Evolutionary conservation across 495 filamentous ascomycete species (phyloP).

Genomic region (Daldinia grandis): DNA sequence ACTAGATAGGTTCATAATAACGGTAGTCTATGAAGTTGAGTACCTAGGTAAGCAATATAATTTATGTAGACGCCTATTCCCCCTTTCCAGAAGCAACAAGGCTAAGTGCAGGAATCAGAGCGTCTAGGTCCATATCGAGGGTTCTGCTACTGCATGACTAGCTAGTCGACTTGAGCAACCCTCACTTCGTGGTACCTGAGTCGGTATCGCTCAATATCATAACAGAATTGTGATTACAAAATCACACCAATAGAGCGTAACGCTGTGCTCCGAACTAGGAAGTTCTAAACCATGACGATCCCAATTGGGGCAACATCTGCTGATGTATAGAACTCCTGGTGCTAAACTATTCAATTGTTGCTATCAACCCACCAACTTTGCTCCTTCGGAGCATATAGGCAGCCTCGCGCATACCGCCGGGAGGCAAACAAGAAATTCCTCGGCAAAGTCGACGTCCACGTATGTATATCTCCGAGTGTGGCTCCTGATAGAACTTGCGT

Average conservation of each 20-base stretch:
- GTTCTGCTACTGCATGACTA: neutral
- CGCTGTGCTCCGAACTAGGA: neutral
- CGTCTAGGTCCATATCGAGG: neutral
- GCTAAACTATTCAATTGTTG: constrained; percentile 14
- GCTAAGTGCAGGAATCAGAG: neutral
- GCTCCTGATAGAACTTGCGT: constrained; percentile 26
- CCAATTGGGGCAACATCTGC: constrained; percentile 8
- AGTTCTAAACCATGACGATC: constrained; percentile 13
- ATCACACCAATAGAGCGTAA: neutral
- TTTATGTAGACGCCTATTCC: neutral
- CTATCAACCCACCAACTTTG: constrained; percentile 18
- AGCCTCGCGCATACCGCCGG: constrained; percentile 5
- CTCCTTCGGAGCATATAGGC: constrained; percentile 18
- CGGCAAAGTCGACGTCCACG: neutral
- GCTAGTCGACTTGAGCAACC: neutral
- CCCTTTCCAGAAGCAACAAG: neutral
- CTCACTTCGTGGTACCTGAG: neutral
- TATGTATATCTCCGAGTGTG: constrained; percentile 24
- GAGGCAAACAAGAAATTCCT: neutral
- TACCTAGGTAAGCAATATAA: neutral
- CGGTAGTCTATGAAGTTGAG: neutral
- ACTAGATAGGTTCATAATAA: neutral
- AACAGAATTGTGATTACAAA: neutral
- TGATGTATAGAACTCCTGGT: constrained; percentile 6
- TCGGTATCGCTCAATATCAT: neutral